Conservation (phyloP, 345 rosid genomes). For the Populus pruinosa region DNA sequence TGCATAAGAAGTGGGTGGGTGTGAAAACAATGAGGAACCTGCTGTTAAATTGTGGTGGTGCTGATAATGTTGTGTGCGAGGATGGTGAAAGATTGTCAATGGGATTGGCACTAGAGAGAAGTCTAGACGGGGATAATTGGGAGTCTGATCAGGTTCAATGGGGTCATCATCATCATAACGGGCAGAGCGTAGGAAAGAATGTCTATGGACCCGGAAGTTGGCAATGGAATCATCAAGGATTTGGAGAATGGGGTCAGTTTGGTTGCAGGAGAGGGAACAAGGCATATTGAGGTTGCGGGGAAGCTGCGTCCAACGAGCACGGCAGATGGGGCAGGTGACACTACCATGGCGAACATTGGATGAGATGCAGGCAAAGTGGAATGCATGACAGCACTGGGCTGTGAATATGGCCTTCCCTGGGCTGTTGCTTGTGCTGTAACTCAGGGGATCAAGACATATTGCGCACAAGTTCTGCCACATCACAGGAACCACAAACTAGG, state of each 20-base stretch:
- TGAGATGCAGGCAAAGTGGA: conserved; percentile 77
- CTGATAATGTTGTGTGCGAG: conserved; percentile 19
- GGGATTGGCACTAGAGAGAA: conserved; percentile 49
- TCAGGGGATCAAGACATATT: conserved; percentile 75
- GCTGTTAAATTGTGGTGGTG: conserved; percentile 7
- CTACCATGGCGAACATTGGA: conserved; percentile 89
- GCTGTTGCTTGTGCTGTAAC: conserved; percentile 49
- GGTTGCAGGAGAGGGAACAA: conserved; percentile 49
- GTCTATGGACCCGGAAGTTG: conserved; percentile 66
- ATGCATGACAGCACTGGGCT: conserved; percentile 84
- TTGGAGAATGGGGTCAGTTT: conserved; percentile 58
- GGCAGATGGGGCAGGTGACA: conserved; percentile 84
- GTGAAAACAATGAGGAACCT: conserved; percentile 28
- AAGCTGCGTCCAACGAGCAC: conserved; percentile 88
- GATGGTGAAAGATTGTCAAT: conserved; percentile 33
- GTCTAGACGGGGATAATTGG: conserved; percentile 48
- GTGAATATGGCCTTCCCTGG: conserved; percentile 76
- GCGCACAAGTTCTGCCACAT: conserved; percentile 64
- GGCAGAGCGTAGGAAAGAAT: conserved; percentile 69
- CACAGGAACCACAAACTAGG: background rate
- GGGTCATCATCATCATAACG: conserved; percentile 87
- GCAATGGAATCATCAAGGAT: conserved; percentile 79
- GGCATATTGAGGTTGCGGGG: conserved; percentile 62
- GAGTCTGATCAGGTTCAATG: conserved; percentile 46
- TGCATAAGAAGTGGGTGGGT: conserved; percentile 23